These are phyloP conservation scores for Fusarium musae DNA, from an alignment of 2,329 filamentous ascomycete genomes.

Conservation along the genomic window DNA sequence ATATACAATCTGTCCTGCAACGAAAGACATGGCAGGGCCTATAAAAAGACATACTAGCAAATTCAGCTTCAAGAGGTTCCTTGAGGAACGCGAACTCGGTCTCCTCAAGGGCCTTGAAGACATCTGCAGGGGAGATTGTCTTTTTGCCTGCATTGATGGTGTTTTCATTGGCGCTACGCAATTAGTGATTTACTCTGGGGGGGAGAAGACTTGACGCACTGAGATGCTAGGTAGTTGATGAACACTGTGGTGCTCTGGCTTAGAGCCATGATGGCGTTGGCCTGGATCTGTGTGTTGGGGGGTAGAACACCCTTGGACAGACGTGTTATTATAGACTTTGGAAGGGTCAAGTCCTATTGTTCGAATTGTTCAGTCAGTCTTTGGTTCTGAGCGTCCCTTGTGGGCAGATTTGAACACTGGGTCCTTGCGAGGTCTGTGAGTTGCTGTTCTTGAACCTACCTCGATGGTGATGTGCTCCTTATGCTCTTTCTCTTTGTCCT, in stretches of 20 bases:
- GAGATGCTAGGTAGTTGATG: slow-evolving; percentile 80
- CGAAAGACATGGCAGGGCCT: background rate
- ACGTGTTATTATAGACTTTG: slow-evolving; percentile 83
- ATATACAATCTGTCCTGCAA: background rate
- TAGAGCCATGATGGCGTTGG: slow-evolving; percentile 81
- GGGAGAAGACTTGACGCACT: slow-evolving; percentile 62
- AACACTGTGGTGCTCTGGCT: slow-evolving; percentile 86
- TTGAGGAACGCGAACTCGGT: slow-evolving; percentile 80
- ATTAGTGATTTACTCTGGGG: slow-evolving; percentile 1
- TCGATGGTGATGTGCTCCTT: slow-evolving; percentile 61
- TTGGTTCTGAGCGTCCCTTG: background rate
- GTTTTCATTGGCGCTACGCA: slow-evolving; percentile 76
- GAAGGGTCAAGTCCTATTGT: slow-evolving; percentile 75
- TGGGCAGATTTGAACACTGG: background rate
- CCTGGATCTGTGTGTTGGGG: slow-evolving; percentile 84
- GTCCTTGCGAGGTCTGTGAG: background rate
- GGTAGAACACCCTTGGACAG: slow-evolving; percentile 84
- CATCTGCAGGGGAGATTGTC: slow-evolving; percentile 79
- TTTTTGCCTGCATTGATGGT: slow-evolving; percentile 76
- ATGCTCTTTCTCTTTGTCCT: slow-evolving; percentile 45
- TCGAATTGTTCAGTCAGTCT: background rate
- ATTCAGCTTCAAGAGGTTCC: slow-evolving; percentile 76
- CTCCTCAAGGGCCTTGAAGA: slow-evolving; percentile 81
- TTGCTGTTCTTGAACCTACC: slow-evolving; percentile 50
- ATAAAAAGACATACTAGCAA: slow-evolving; percentile 68